phyloP scores from a whole-genome alignment of 768 basidiomycete species.

The Mycena albidolilacea region DNA sequence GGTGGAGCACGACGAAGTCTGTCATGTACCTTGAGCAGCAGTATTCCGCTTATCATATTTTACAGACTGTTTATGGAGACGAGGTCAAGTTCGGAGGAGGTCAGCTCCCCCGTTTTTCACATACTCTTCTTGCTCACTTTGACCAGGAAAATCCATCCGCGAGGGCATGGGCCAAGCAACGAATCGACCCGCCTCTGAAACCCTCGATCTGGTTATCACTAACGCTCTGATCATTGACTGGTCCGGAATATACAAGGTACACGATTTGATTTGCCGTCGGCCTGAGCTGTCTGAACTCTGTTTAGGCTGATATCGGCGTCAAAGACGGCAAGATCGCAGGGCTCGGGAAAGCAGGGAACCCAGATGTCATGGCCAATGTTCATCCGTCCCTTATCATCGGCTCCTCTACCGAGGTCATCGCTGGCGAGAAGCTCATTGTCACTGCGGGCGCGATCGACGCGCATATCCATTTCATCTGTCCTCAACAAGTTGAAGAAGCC shows the following conservation, averaged over 20 bases:
- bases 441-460: constrained; percentile 95
- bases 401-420: constrained; percentile 94
- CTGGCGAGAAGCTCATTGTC: constrained; percentile 94
- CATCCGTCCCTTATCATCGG: constrained; percentile 83
- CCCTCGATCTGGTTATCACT: constrained; percentile 94
- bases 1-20: constrained; percentile 88
- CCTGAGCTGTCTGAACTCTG: constrained; percentile 11
- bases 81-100: constrained; percentile 99
- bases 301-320: constrained; percentile 94
- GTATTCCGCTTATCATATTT: constrained; percentile 3
- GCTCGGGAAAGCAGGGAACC: constrained; percentile 98
- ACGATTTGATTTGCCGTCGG: background rate
- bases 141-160: constrained; percentile 88
- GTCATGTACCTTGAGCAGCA: constrained; percentile 27
- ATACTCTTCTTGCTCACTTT: background rate
- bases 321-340: constrained; percentile 86
- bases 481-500: constrained; percentile 91
- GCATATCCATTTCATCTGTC: constrained; percentile 96
- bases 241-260: constrained; percentile 94
- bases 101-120: constrained; percentile 43
- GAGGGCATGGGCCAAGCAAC: constrained; percentile 98
- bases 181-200: constrained; percentile 73
- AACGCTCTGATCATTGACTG: constrained; percentile 96
- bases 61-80: constrained; percentile 90
- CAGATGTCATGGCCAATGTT: constrained; percentile 90